Evolutionary conservation across 352 stramenopile genomes (phyloP).

Genomic region (Phytophthora tubulina): DNA sequence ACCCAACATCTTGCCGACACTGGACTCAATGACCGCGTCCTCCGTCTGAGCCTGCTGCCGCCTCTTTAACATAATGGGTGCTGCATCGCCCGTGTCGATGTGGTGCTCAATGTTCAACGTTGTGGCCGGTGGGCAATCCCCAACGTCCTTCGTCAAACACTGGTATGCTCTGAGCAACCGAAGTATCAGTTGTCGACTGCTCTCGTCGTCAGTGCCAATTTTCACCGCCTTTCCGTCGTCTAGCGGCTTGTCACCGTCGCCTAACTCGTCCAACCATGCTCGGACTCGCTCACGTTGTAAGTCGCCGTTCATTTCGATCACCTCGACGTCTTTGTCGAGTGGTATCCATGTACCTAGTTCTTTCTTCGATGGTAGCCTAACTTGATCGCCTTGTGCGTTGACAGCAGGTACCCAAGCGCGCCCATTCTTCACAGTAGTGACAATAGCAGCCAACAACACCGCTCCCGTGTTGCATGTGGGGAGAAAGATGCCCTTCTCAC

Average conservation of each 20-base stretch:
- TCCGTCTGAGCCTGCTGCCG: neutral
- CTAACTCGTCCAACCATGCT: neutral
- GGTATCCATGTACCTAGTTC: constrained; percentile 1
- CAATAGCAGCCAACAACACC: constrained; percentile 2
- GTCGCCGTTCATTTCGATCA: neutral
- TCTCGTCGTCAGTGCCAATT: neutral
- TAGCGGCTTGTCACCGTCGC: neutral
- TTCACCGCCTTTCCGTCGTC: neutral
- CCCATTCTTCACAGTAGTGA: neutral
- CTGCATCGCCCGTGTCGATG: constrained; percentile 1
- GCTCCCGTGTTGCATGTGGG: neutral
- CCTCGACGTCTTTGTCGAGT: neutral
- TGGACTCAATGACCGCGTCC: neutral
- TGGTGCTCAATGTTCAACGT: neutral
- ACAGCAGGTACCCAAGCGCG: neutral
- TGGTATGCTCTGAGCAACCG: neutral
- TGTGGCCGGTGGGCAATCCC: constrained; percentile 1
- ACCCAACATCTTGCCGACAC: neutral
- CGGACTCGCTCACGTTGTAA: neutral
- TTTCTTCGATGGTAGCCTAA: constrained; percentile 4
- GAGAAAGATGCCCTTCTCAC: neutral
- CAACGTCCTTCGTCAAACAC: neutral
- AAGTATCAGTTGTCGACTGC: neutral
- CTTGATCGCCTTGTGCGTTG: neutral
- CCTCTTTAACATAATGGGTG: neutral